Evolutionary conservation across 2,329 filamentous ascomycete species (phyloP).

Genomic region (Akanthomyces lecanii): DNA sequence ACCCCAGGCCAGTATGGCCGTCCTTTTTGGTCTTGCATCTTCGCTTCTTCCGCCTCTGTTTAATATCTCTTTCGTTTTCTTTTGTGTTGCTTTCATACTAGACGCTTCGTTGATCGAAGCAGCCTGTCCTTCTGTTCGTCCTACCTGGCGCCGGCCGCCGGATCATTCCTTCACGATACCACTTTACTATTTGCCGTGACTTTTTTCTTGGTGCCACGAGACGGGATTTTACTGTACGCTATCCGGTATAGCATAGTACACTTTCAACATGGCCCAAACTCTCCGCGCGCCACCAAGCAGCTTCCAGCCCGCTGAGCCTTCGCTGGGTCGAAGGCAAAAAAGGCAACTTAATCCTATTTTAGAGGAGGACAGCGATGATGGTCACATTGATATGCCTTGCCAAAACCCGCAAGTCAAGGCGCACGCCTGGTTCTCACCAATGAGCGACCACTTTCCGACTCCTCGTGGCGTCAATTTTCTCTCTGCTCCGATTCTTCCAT

Average conservation of each 20-base stretch:
- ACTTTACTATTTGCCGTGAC: slow-evolving; percentile 14
- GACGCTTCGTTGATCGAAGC: slow-evolving; percentile 43
- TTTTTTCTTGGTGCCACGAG: background rate
- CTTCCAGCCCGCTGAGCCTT: slow-evolving; percentile 46
- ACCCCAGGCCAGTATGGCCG: slow-evolving; percentile 19
- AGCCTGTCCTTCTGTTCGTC: slow-evolving; percentile 36
- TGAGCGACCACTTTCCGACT: slow-evolving; percentile 65
- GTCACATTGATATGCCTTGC: slow-evolving; percentile 9
- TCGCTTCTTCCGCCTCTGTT: slow-evolving; percentile 29
- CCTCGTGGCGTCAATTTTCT: slow-evolving; percentile 64
- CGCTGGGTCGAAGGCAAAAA: slow-evolving; percentile 52
- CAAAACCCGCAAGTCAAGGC: slow-evolving; percentile 44
- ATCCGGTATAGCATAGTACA: slow-evolving; percentile 15
- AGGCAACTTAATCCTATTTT: slow-evolving; percentile 62
- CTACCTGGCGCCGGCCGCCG: slow-evolving; percentile 36
- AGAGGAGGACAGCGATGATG: slow-evolving; percentile 48
- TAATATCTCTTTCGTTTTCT: slow-evolving; percentile 30
- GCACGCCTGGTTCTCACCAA: slow-evolving; percentile 55
- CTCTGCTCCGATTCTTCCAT: slow-evolving; percentile 58
- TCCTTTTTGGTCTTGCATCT: slow-evolving; percentile 27
- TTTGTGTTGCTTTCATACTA: slow-evolving; percentile 24
- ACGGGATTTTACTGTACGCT: slow-evolving; percentile 12
- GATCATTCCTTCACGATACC: slow-evolving; percentile 22
- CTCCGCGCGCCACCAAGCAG: slow-evolving; percentile 20
- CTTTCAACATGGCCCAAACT: slow-evolving; percentile 10